These are phyloP conservation scores for Lithospermum erythrorhizon DNA, from an alignment of 257 asterid species.

Conservation along the genomic window DNA sequence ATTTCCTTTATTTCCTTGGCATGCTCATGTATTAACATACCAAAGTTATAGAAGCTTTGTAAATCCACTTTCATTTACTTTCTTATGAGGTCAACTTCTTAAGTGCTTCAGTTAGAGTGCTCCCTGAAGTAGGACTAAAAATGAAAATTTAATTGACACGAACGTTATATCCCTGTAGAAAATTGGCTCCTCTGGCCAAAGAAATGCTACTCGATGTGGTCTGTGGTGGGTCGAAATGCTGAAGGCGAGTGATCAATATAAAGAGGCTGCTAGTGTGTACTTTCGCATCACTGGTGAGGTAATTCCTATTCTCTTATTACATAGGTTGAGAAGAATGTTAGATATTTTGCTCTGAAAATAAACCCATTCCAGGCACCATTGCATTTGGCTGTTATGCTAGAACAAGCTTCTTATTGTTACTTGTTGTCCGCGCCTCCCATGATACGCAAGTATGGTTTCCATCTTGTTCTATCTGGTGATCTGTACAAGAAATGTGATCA, in stretches of 20 bases:
- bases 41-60: no score
- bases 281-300: slow-evolving; percentile 99
- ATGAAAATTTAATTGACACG: neutral
- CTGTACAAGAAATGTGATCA: slow-evolving; percentile 93
- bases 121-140: neutral
- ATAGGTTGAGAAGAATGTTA: slow-evolving; percentile 12
- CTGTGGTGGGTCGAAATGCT: slow-evolving; percentile 99
- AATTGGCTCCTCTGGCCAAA: slow-evolving; percentile 60
- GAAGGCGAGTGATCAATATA: slow-evolving; percentile 75
- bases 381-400: slow-evolving; percentile 93
- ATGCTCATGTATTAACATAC: neutral
- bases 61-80: neutral
- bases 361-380: slow-evolving; percentile 56
- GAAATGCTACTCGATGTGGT: slow-evolving; percentile 85
- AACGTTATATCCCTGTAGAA: slow-evolving; percentile 31
- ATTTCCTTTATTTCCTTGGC: no score
- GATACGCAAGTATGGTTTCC: slow-evolving; percentile 92
- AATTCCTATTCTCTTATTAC: slow-evolving; percentile 35
- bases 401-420: slow-evolving; percentile 97
- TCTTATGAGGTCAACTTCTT: neutral
- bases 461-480: slow-evolving; percentile 95
- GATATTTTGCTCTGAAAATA: slow-evolving; percentile 32
- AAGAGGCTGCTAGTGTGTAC: slow-evolving; percentile 91
- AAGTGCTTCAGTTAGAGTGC: neutral
- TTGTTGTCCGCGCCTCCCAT: slow-evolving; percentile 69